phyloP scores from a whole-genome alignment of 495 filamentous ascomycete genomes.

The Daldinia caldariorum region DNA sequence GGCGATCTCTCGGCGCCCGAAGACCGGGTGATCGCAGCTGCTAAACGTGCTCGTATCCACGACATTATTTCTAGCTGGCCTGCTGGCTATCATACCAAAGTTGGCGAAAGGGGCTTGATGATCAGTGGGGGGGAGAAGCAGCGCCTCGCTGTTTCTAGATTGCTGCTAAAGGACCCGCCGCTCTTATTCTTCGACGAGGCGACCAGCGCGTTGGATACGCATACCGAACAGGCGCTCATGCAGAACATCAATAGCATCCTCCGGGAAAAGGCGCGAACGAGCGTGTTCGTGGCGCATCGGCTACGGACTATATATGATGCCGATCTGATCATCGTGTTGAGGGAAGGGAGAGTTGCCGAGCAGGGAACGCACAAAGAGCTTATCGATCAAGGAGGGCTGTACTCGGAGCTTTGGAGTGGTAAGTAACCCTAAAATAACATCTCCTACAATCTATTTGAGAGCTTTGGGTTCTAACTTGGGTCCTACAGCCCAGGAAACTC shows the following conservation, averaged over 20 bases:
- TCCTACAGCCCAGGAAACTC: constrained; percentile 55
- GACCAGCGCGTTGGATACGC: constrained; percentile 93
- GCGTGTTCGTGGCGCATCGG: constrained; percentile 92
- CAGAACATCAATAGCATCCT: constrained; percentile 94
- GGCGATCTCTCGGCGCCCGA: constrained; percentile 82
- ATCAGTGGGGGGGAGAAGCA: constrained; percentile 98
- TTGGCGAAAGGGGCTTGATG: constrained; percentile 98
- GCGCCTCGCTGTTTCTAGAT: constrained; percentile 82
- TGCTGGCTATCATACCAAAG: constrained; percentile 88
- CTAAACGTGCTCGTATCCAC: constrained; percentile 83
- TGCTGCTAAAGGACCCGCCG: constrained; percentile 91
- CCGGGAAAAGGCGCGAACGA: constrained; percentile 86
- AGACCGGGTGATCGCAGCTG: constrained; percentile 77
- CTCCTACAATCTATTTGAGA: not conserved
- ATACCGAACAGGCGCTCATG: constrained; percentile 92
- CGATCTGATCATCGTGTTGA: constrained; percentile 91
- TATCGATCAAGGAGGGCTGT: constrained; percentile 81
- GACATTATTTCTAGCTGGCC: constrained; percentile 81
- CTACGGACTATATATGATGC: constrained; percentile 94
- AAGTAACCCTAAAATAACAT: constrained; percentile 44
- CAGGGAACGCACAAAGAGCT: constrained; percentile 86
- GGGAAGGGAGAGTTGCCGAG: constrained; percentile 84
- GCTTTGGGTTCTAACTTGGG: constrained; percentile 26
- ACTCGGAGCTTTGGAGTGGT: constrained; percentile 92
- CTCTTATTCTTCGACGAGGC: constrained; percentile 98